Evolutionary conservation across 2,329 filamentous ascomycete species (phyloP).

Genomic region (Fusarium nodosum): DNA sequence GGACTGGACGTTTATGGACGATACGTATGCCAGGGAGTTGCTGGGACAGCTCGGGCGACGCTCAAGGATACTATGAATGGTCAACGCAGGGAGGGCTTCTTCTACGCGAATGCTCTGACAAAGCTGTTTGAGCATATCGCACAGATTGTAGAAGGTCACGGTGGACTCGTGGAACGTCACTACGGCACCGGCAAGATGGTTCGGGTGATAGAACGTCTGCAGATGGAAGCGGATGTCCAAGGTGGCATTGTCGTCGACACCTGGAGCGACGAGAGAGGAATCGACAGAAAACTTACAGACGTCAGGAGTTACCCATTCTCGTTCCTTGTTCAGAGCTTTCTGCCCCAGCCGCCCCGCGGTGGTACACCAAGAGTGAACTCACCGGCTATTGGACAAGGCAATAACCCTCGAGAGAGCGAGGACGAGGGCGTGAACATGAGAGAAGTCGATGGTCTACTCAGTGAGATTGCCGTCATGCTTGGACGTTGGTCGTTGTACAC

Average conservation of each 20-base stretch:
- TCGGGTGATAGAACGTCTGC: slow-evolving; percentile 90
- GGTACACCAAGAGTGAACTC: slow-evolving; percentile 80
- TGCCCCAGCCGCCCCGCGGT: slow-evolving; percentile 75
- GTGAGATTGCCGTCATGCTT: slow-evolving; percentile 92
- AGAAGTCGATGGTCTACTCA: slow-evolving; percentile 88
- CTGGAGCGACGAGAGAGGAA: slow-evolving; percentile 89
- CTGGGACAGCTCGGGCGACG: slow-evolving; percentile 82
- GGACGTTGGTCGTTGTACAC: slow-evolving; percentile 93
- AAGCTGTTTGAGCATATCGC: slow-evolving; percentile 98
- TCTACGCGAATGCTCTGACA: slow-evolving; percentile 91
- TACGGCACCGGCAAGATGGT: slow-evolving; percentile 95
- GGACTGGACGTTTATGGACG: slow-evolving; percentile 94
- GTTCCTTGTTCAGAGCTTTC: slow-evolving; percentile 94
- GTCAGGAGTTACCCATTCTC: slow-evolving; percentile 98
- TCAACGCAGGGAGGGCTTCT: slow-evolving; percentile 78
- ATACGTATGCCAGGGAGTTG: slow-evolving; percentile 96
- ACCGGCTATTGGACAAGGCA: slow-evolving; percentile 73
- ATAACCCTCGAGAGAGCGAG: slow-evolving; percentile 74
- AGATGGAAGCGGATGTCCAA: slow-evolving; percentile 95
- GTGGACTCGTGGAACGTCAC: slow-evolving; percentile 90
- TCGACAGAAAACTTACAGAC: slow-evolving; percentile 90
- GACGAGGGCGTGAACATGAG: slow-evolving; percentile 98
- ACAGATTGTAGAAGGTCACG: slow-evolving; percentile 93
- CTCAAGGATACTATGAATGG: slow-evolving; percentile 75
- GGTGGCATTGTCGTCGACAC: slow-evolving; percentile 96